Base-by-base conservation (phyloP, 2,329 filamentous ascomycete species). In the Diaporthe ampelina region DNA sequence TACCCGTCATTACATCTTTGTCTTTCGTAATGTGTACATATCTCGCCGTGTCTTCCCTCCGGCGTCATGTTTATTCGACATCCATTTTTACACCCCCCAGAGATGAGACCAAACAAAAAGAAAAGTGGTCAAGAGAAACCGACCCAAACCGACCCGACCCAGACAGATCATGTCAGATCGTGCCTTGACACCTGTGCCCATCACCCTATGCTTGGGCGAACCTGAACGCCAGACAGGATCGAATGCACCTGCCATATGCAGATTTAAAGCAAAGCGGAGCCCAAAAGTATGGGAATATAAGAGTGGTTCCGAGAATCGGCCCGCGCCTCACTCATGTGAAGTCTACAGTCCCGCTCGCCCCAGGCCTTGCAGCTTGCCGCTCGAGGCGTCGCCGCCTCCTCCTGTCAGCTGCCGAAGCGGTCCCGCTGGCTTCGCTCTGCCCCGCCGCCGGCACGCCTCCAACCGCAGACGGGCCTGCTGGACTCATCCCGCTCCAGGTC, bases 381-480 rank as follows among this genome's bases (percentile, higher is more conserved):
- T 92, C 91, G 75, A 87, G 80, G 77, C 91, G 85, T 78, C 91
- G 86, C 79, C 90, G 83, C 77, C 89, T 81, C 76, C 91, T 87
- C 73, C 91, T 87, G 7, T 88, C 89, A 37, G 86, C 85, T 56
- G 83, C 82, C 35, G 85, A 84, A 13, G 79, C 81, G 13, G 81
- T 79, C 11, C 79, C 80, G 61, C 79, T 82, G 56, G 81, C 82
- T n/a, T 80, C 78, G 9, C 81, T 83, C n/a, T 81, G 85, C 69
- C 83, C 84, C 1, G 86, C 84, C 15, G 29, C 48, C 29, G 56
- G 26, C 21, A 37, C 21, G 35, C 70, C 45, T 21, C 56, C 70
- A 24, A 86, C 85, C 32, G 48, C 72, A 50, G 69, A 59, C 7
- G 72, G 73, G 17, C 68, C 40, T 43, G 57, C 61, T 11, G 85